A percentile compares a stretch with the other conserved stretches of the same genome.
phyloP scores from a whole-genome alignment of 352 stramenopile species.

The Phytophthora multivora region DNA sequence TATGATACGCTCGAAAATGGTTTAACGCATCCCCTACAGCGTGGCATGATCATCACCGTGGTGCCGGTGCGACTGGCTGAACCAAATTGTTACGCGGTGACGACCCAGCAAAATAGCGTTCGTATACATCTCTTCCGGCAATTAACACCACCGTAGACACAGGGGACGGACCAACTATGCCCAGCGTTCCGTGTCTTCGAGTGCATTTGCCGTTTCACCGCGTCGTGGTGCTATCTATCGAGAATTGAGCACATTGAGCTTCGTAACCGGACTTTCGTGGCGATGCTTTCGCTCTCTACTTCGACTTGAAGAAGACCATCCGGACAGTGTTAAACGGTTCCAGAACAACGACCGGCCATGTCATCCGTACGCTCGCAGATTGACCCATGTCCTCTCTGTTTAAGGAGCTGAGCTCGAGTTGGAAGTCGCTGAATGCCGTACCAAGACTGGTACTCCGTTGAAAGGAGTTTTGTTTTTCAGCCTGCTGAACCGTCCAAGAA shows the following conservation, averaged over 20 bases:
- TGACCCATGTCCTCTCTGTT: conserved; percentile 10
- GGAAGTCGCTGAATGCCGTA: not conserved
- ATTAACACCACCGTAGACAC: not conserved
- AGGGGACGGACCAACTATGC: not conserved
- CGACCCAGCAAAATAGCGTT: conserved; percentile 9
- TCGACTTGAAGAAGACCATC: conserved; percentile 2
- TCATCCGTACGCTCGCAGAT: conserved; percentile 21
- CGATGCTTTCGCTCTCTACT: conserved; percentile 6
- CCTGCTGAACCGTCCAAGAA: too few relatives aligned
- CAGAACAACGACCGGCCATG: not conserved
- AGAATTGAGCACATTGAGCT: not conserved
- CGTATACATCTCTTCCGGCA: not conserved
- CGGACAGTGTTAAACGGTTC: conserved; percentile 6
- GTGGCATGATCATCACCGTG: conserved; percentile 18
- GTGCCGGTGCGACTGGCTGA: conserved; percentile 3
- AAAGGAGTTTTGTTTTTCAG: too few relatives aligned
- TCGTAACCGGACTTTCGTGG: not conserved
- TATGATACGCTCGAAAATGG: conserved; percentile 16
- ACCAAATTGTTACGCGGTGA: conserved; percentile 8
- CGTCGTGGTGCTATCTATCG: not conserved
- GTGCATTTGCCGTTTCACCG: conserved; percentile 1
- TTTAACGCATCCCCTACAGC: conserved; percentile 3
- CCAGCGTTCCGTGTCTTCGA: not conserved
- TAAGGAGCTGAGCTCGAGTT: not conserved
- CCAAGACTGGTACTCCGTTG: too few relatives aligned